A percentile compares a stretch with the other conserved stretches of the same genome.
Conservation (phyloP, 768 basidiomycete genomes). For the Chalciporus piperatus region DNA sequence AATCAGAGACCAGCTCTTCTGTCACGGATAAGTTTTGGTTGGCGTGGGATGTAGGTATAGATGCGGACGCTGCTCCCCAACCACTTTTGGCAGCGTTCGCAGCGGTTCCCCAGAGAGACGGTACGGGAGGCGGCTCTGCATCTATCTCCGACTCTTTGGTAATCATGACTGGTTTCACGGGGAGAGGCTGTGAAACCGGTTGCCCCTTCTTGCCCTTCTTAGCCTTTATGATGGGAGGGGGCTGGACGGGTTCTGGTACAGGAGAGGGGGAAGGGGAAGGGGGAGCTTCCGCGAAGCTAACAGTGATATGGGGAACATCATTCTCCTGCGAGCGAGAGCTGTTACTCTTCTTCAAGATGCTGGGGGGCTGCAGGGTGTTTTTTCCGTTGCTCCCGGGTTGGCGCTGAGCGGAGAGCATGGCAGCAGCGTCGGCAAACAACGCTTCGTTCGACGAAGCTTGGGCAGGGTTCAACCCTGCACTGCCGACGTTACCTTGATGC, state of each 20-base stretch:
- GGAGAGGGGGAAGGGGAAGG: neutral
- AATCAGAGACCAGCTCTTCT: constrained; percentile 8
- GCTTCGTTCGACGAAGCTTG: constrained; percentile 27
- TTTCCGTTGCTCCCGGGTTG: constrained; percentile 6
- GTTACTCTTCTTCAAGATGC: constrained; percentile 25
- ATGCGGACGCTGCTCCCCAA: constrained; percentile 5
- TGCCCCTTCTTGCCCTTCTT: constrained; percentile 29
- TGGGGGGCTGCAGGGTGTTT: constrained; percentile 16
- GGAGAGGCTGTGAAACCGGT: constrained; percentile 8
- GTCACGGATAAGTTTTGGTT: constrained; percentile 3
- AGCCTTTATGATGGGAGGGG: constrained; percentile 13
- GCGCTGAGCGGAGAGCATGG: constrained; percentile 10
- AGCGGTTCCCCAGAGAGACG: constrained; percentile 19
- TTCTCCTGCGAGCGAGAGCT: constrained; percentile 26
- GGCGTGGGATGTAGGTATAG: constrained; percentile 3
- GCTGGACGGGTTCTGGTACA: constrained; percentile 10
- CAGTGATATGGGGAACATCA: constrained; percentile 27
- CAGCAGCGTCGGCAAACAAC: constrained; percentile 22
- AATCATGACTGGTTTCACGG: constrained; percentile 13
- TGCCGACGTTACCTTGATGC: constrained; percentile 9
- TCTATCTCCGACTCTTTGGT: constrained; percentile 17
- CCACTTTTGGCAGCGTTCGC: constrained; percentile 10
- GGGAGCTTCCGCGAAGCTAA: constrained; percentile 20
- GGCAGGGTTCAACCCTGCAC: constrained; percentile 9
- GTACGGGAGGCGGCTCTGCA: constrained; percentile 18